Evolutionary conservation across 371 early-diverging fungal species (phyloP).

Genomic region (Mucor plumbeus): DNA sequence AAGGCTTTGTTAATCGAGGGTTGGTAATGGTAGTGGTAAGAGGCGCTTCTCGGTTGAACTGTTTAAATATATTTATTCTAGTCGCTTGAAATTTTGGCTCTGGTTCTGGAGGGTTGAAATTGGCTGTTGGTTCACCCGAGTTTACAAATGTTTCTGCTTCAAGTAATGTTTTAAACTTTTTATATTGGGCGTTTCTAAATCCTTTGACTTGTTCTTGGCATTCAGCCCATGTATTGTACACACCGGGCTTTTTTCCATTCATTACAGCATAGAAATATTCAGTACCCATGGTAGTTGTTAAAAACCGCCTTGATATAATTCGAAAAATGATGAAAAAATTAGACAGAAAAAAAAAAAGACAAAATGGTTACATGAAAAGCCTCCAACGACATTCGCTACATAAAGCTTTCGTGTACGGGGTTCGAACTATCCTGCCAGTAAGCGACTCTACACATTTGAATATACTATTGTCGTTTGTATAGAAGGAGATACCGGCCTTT

Average conservation of each 20-base stretch:
- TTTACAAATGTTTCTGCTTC: constrained; percentile 57
- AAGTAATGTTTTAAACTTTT: constrained; percentile 57
- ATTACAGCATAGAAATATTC: constrained; percentile 65
- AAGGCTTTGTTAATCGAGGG: neutral
- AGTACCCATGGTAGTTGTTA: constrained; percentile 6
- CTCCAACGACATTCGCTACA: too few relatives aligned
- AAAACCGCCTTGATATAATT: neutral
- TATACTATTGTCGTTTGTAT: too few relatives aligned
- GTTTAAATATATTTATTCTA: neutral
- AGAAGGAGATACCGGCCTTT: too few relatives aligned
- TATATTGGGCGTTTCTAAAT: constrained; percentile 60
- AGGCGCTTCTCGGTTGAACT: neutral
- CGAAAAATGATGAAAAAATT: neutral
- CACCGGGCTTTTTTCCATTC: constrained; percentile 56
- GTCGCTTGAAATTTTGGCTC: neutral
- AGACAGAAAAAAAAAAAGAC: neutral
- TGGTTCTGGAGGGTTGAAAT: neutral
- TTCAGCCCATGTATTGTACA: constrained; percentile 65
- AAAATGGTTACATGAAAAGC: too few relatives aligned
- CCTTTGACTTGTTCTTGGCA: constrained; percentile 63
- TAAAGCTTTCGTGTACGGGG: too few relatives aligned
- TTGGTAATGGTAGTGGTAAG: neutral
- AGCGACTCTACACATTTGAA: too few relatives aligned
- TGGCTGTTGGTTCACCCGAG: neutral
- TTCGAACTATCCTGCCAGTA: too few relatives aligned